Base-by-base conservation (phyloP, 2,329 filamentous ascomycete genomes). In the Macroventuria anomochaeta region DNA sequence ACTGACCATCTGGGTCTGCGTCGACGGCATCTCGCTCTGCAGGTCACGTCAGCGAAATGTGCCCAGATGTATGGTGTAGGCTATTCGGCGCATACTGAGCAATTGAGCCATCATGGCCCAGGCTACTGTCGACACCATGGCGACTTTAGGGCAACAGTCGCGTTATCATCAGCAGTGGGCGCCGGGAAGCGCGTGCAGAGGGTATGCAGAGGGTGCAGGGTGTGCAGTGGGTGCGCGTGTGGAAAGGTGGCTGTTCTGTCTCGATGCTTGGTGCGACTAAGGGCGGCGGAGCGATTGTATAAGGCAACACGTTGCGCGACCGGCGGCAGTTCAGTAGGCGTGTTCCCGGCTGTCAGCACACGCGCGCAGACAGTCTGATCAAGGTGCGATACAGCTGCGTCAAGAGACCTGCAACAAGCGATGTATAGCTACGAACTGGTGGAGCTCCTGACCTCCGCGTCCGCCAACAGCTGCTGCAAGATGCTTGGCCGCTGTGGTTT, bases 1-100 rank as follows among this genome's bases (percentile, higher is more conserved):
- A 71, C 72, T 69, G 61, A 75, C 76, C 76, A 55, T 81, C 79
- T 39, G 74, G 71, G 69, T 81, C 79, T 62, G 77, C 73, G 58
- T 81, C 79, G 63, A 70, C 67, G 36, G 76, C 72, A 58, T 80
- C 76, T 64, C 79, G 75, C 59, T 76, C 75, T 74, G 54, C 56
- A 58, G 63, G 58, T 69, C 29, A 55, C 28, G 66, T 69, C 55
- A 58, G 61, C 56, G 44, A 36, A 54, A 47, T 57, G 18, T 15
- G 29, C 38, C 5, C 10, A 7, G 7, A 10, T 1, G 7, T 12
- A 31, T 7, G 6, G n/a, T 15, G 20, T 13, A n/a, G 43, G 21
- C 21, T 29, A 18, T 5, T 15, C 46, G 55, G 49, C 57, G 59
- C 74, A 55, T 72, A 77, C 75, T 77, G 58, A 76, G 68, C 40